Evolutionary conservation across 192 early-diverging fungal genomes (phyloP).

Genomic region (Entomortierella chlamydospora): DNA sequence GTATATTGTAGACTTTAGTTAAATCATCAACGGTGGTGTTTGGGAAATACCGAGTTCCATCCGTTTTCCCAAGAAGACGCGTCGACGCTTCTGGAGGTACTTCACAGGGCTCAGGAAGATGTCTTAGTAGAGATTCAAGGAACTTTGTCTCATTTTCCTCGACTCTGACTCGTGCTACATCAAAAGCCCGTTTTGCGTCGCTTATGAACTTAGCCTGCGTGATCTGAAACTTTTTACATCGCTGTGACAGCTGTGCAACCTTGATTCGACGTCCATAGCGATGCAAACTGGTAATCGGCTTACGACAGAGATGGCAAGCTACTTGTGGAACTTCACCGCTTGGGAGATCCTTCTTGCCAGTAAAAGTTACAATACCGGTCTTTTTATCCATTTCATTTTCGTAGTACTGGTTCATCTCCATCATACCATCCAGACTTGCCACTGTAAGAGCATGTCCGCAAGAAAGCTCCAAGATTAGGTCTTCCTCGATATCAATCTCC

Average conservation of each 20-base stretch:
- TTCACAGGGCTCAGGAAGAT: no score
- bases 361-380: slow-evolving; percentile 6
- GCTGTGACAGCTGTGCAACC: slow-evolving; percentile 33
- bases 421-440: slow-evolving; percentile 60
- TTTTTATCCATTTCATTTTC: not conserved
- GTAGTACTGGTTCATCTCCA: slow-evolving; percentile 60
- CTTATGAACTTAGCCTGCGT: slow-evolving; percentile 1
- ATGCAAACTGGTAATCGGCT: slow-evolving; percentile 48
- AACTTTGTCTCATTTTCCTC: not conserved
- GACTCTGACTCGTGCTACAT: not conserved
- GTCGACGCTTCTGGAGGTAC: not conserved
- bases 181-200: not conserved
- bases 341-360: slow-evolving; percentile 23
- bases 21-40: not conserved
- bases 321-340: slow-evolving; percentile 22
- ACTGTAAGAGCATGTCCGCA: slow-evolving; percentile 69
- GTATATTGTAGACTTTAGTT: slow-evolving; percentile 6
- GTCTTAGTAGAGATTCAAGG: not conserved
- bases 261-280: slow-evolving; percentile 57
- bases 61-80: slow-evolving; percentile 6
- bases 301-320: slow-evolving; percentile 57
- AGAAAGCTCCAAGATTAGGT: slow-evolving; percentile 56
- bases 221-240: slow-evolving; percentile 28
- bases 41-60: not conserved
- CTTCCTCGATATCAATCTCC: slow-evolving; percentile 57